Conservation (phyloP, 306 rosid genomes). For the Styphnolobium japonicum region DNA sequence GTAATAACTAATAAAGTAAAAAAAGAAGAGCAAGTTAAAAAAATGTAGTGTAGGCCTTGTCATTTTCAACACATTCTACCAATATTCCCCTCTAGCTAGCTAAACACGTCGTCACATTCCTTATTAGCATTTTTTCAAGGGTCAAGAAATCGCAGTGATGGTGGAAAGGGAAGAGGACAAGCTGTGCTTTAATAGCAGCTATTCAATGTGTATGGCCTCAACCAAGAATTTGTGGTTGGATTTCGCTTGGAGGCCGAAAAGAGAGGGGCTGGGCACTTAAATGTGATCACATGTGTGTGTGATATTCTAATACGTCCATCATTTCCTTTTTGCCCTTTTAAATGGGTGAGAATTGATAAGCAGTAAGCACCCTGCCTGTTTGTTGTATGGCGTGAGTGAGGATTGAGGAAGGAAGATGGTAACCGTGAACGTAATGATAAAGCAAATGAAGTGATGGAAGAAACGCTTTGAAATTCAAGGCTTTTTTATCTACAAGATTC, state of each 20-base stretch:
- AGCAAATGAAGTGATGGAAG: no score
- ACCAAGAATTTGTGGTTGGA: not conserved
- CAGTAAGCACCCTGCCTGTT: not conserved
- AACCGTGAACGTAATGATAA: no score
- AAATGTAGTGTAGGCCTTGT: not conserved
- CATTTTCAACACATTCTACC: not conserved
- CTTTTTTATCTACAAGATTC: no score
- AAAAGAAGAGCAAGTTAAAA: no score
- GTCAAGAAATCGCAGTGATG: not conserved
- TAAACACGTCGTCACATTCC: not conserved
- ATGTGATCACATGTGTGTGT: not conserved
- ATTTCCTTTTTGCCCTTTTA: not conserved
- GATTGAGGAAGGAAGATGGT: no score
- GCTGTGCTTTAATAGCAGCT: not conserved
- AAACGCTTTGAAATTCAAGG: no score
- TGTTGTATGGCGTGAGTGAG: no score
- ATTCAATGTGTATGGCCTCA: not conserved
- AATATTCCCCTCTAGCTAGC: not conserved
- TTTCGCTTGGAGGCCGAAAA: not conserved
- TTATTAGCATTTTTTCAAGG: not conserved
- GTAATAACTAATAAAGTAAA: no score
- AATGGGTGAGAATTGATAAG: not conserved
- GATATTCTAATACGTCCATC: not conserved
- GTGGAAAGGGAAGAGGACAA: not conserved
- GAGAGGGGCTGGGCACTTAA: not conserved